phyloP scores from a whole-genome alignment of 768 basidiomycete species.

The Boletus eberwhitei region DNA sequence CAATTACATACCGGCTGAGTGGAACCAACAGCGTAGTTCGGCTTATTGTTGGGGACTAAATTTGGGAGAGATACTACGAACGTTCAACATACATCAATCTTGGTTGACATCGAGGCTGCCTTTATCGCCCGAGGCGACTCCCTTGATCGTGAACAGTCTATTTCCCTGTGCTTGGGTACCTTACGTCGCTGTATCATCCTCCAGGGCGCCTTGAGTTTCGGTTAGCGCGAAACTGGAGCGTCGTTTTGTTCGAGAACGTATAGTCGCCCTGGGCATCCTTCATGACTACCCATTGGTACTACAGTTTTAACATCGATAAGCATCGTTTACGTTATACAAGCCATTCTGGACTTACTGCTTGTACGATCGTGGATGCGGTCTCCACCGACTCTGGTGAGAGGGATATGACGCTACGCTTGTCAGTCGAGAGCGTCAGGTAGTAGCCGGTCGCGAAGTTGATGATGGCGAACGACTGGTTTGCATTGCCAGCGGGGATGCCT shows the following conservation, averaged over 20 bases:
- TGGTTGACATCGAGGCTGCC: background rate
- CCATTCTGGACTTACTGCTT: background rate
- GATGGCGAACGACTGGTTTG: background rate
- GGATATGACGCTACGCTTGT: background rate
- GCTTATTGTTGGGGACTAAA: background rate
- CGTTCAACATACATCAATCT: background rate
- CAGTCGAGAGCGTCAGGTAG: constrained; percentile 7
- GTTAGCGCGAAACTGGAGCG: background rate
- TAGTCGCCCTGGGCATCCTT: constrained; percentile 4
- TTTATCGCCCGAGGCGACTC: background rate
- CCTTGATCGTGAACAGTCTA: constrained; percentile 1
- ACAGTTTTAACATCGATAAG: background rate
- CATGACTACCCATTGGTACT: constrained; percentile 11
- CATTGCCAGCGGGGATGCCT: background rate
- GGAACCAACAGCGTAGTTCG: background rate
- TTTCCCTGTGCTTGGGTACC: background rate
- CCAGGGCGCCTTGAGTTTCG: background rate
- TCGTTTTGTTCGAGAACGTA: constrained; percentile 2
- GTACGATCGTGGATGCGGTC: background rate
- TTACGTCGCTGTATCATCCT: constrained; percentile 1
- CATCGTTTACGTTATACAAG: background rate
- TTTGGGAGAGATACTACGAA: constrained; percentile 7
- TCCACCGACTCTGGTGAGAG: constrained; percentile 3
- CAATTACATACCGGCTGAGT: background rate
- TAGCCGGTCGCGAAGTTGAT: constrained; percentile 9